phyloP scores from a whole-genome alignment of 208 protist genomes.

The Trypanosoma rangeli region DNA sequence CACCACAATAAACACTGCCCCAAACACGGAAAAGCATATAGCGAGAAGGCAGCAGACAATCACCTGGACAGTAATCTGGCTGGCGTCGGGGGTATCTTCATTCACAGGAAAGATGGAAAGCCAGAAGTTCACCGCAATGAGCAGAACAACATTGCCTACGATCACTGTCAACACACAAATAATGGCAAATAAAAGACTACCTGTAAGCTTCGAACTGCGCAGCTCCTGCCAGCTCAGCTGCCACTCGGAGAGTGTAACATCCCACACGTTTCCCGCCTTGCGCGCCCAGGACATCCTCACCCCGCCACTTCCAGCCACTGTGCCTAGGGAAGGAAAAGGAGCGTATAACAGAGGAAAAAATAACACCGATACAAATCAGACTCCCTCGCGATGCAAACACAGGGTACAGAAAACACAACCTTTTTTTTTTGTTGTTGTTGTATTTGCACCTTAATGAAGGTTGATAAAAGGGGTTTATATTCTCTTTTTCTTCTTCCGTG shows the following conservation, averaged over 20 bases:
- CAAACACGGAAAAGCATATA: slow-evolving; percentile 42
- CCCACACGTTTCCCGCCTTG: slow-evolving; percentile 2
- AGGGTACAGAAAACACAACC: too few relatives aligned
- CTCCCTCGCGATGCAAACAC: too few relatives aligned
- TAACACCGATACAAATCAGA: too few relatives aligned
- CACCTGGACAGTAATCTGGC: slow-evolving; percentile 74
- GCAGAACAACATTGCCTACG: slow-evolving; percentile 73
- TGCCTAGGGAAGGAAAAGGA: not conserved
- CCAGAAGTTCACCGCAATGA: slow-evolving; percentile 84
- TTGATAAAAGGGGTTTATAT: not conserved
- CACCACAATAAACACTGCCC: slow-evolving; percentile 34
- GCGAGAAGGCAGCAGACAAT: slow-evolving; percentile 56
- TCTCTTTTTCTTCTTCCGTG: not conserved
- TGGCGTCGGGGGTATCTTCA: slow-evolving; percentile 36
- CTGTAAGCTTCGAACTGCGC: slow-evolving; percentile 29
- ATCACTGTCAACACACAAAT: slow-evolving; percentile 64
- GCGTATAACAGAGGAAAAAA: not conserved
- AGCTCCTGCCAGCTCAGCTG: slow-evolving; percentile 36
- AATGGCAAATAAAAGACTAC: slow-evolving; percentile 60
- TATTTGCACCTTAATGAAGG: not conserved
- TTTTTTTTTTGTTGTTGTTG: not conserved
- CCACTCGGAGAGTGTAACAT: slow-evolving; percentile 14
- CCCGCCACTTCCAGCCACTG: not conserved
- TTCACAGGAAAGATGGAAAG: slow-evolving; percentile 47
- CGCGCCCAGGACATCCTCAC: not conserved